phyloP scores from a whole-genome alignment of 495 filamentous ascomycete species.

The Aspergillus bertholletiae region DNA sequence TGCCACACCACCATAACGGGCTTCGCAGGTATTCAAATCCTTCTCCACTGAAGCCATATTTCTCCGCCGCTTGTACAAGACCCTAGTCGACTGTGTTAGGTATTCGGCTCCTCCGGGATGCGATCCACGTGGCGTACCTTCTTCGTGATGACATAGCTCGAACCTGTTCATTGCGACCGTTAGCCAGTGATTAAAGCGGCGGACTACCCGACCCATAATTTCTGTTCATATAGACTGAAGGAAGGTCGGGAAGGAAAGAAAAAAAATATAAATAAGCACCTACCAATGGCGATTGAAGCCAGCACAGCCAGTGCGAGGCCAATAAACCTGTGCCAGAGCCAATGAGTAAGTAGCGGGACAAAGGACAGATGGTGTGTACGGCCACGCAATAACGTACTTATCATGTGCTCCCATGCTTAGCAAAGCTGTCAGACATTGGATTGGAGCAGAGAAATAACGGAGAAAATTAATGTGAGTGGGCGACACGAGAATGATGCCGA shows the following conservation, averaged over 20 bases:
- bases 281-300: slow-evolving; percentile 92
- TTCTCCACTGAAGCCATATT: slow-evolving; percentile 93
- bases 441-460: too few relatives aligned
- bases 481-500: too few relatives aligned
- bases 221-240: too few relatives aligned
- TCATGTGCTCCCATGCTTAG: background rate
- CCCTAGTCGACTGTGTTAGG: slow-evolving; percentile 51
- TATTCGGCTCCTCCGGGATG: slow-evolving; percentile 7
- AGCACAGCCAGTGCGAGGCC: slow-evolving; percentile 84
- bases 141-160: slow-evolving; percentile 92
- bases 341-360: slow-evolving; percentile 27
- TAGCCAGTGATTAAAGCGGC: slow-evolving; percentile 5
- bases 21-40: slow-evolving; percentile 90
- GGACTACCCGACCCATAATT: too few relatives aligned
- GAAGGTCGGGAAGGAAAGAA: too few relatives aligned
- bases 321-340: slow-evolving; percentile 66
- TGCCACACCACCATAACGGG: slow-evolving; percentile 94
- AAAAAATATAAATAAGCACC: slow-evolving; percentile 25
- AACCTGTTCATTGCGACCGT: slow-evolving; percentile 48
- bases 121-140: slow-evolving; percentile 55
- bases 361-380: background rate
- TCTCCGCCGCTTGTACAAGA: slow-evolving; percentile 81
- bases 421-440: background rate
- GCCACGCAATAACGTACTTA: background rate
- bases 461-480: too few relatives aligned